Base-by-base conservation (phyloP, 768 basidiomycete species). In the Russula brevipes region DNA sequence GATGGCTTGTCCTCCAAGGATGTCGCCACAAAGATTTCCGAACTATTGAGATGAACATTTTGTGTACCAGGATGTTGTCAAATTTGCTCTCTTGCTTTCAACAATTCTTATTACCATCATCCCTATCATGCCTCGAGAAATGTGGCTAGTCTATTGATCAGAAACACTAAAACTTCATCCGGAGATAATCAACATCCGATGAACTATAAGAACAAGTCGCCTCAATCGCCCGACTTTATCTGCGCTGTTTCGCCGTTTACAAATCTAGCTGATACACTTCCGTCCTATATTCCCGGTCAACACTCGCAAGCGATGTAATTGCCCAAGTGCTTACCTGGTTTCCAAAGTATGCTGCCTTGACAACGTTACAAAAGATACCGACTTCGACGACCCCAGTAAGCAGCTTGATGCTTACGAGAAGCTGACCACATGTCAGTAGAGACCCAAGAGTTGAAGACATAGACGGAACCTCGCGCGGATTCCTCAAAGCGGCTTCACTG, bases 351-450 rank as follows among this genome's bases (percentile, higher is more conserved):
- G 95, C 96, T 0, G 94, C 94, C 72, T 87, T 84, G 5, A 90
- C 94, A 81, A 97, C 87, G 58, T 85, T 79, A 72, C 92, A 94
- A 78, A 99, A 98, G n/a, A 99, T 75, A 0, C 97, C 97, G 39
- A 98, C 97, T 74, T 99, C 97, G n/a, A 98, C 92, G 30, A 98
- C 93, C 51, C 97, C 97, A 3, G 96, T 98, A 63, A 98, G 80
- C 82, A 96, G 84, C 79, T 98, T 98, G 71, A 98, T 88, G 64
- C 81, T 79, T 16, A 78, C 74, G 77, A 96, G 77, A 17, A 98
- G 79, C 91, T 95, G 71, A 58, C 35, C 33, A 24, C 6, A 19
- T 50, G 47, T 64, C 30, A 63, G 53, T 57, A 41, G 33, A 52
- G 17, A 16, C 11, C 24, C 5, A 24, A n/a, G 54, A 55, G 31